Conservation (phyloP, 1,284 basidiomycete genomes). For the Moesziomyces antarcticus region DNA sequence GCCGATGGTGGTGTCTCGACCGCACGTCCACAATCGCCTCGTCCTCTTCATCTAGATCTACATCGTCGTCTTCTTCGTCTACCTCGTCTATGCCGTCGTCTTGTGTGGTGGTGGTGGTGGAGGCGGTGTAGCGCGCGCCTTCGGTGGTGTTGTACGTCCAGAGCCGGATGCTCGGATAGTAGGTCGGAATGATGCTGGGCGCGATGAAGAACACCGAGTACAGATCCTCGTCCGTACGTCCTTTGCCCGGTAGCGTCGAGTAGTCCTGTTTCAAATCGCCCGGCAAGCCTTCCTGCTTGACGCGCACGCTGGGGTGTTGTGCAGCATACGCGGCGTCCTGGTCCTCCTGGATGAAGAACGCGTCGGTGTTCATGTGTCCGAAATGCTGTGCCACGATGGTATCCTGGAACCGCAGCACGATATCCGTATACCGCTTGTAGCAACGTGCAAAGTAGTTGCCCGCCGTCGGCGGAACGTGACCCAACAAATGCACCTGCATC, state of each 20-base stretch:
- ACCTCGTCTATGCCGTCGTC: neutral
- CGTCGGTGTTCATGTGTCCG: conserved; percentile 74
- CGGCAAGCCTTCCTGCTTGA: conserved; percentile 26
- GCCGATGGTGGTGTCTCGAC: conserved; percentile 45
- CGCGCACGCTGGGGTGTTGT: neutral
- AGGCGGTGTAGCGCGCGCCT: conserved; percentile 9
- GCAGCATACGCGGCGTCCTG: conserved; percentile 29
- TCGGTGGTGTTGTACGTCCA: conserved; percentile 72
- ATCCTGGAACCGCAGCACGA: conserved; percentile 85
- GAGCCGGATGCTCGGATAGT: conserved; percentile 82
- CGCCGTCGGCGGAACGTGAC: conserved; percentile 78
- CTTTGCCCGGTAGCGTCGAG: conserved; percentile 54
- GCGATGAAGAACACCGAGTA: conserved; percentile 60
- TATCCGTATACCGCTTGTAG: conserved; percentile 80
- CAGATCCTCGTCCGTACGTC: conserved; percentile 55
- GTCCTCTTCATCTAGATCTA: conserved; percentile 58
- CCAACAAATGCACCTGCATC: conserved; percentile 77
- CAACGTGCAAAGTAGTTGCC: conserved; percentile 87
- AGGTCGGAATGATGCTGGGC: conserved; percentile 81
- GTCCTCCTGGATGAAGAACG: conserved; percentile 64
- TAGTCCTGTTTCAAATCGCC: conserved; percentile 64
- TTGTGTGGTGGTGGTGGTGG: conserved; percentile 3
- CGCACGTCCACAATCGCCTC: conserved; percentile 21
- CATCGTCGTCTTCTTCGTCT: conserved; percentile 6
- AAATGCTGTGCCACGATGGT: conserved; percentile 89